Base-by-base conservation (phyloP, 2,329 filamentous ascomycete genomes). In the Hymenoscyphus fructigenus region DNA sequence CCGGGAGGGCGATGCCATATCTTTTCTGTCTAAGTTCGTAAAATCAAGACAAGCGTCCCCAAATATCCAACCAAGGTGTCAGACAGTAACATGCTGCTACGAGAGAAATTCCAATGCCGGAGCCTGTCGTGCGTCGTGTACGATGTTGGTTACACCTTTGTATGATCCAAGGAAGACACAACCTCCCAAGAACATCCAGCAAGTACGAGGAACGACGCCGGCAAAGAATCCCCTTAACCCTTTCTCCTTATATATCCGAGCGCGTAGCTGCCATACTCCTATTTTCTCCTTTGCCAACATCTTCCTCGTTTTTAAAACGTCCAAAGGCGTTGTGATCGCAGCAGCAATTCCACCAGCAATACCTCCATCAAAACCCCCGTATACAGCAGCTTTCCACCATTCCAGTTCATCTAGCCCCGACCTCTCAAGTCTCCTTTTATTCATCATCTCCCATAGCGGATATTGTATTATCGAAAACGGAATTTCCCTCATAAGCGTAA, bases 381-480 rank as follows among this genome's bases (percentile, higher is more conserved):
- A 93, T 1, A 84, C 79, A 0, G 91, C 93, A 17, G 87, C 84
- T 26, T 12, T 50, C 44, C 44, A 50, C 44, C 44, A 50, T 50
- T 26, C 44, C 1, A 95, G 81, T 74, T 83, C 79, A 20, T 68
- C 69, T 38, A 74, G 74, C 57, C 80, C 75, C 58, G 81, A 77
- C 65, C 73, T 76, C 50, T 79, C 72, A 55, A 83, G 78, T 5
- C 88, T 83, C 84, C 86, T 91, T 53, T 83, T 82, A 83, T 97
- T 98, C 84, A 98, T 85, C 4, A 85, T 88, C 79, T 99, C 95
- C 95, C 95, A 99, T 68, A 99, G 84, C 57, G 95, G 95, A 76
- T 99, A 99, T 78, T 99, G 95, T 68, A 99, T 91, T 10, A 97
- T 89, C 2, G 96, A 98, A 75, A 99, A 99, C 3, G 95, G 95